phyloP scores from a whole-genome alignment of 345 rosid genomes.

The Moringa oleifera region DNA sequence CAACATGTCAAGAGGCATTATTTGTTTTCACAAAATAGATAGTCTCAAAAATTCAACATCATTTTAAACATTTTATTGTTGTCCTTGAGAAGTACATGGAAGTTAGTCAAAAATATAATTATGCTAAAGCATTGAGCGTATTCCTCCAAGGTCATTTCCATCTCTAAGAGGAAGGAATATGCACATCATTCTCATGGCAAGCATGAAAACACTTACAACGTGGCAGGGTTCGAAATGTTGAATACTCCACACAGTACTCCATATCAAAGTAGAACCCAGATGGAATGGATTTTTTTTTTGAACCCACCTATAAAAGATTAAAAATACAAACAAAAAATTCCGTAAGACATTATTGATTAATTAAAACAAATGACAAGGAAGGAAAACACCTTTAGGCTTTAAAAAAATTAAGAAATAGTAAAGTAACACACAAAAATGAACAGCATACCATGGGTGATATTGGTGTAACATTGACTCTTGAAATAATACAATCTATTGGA shows the following conservation, averaged over 20 bases:
- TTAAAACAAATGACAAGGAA: slow-evolving; percentile 4
- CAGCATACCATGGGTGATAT: slow-evolving; percentile 53
- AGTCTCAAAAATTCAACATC: no score
- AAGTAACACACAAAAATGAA: background rate
- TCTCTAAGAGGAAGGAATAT: no score
- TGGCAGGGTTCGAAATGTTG: slow-evolving; percentile 62
- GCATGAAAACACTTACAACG: slow-evolving; percentile 38
- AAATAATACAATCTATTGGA: slow-evolving; percentile 70
- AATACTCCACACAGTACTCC: slow-evolving; percentile 90
- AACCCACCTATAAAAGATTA: slow-evolving; percentile 48
- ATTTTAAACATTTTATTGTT: no score
- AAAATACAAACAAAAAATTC: slow-evolving; percentile 7
- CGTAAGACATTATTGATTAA: slow-evolving; percentile 5
- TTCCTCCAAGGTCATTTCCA: no score
- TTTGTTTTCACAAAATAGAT: no score
- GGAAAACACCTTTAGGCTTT: background rate
- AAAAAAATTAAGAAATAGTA: slow-evolving; percentile 6
- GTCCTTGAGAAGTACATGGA: no score
- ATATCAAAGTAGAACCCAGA: slow-evolving; percentile 79
- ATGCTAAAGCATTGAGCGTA: no score
- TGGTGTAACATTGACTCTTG: slow-evolving; percentile 59
- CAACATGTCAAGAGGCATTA: no score
- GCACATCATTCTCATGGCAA: background rate
- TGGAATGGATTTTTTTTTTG: slow-evolving; percentile 30
- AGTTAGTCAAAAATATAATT: no score